Evolutionary conservation across 495 filamentous ascomycete genomes (phyloP).

Genomic region (Aspergillus asperescens): DNA sequence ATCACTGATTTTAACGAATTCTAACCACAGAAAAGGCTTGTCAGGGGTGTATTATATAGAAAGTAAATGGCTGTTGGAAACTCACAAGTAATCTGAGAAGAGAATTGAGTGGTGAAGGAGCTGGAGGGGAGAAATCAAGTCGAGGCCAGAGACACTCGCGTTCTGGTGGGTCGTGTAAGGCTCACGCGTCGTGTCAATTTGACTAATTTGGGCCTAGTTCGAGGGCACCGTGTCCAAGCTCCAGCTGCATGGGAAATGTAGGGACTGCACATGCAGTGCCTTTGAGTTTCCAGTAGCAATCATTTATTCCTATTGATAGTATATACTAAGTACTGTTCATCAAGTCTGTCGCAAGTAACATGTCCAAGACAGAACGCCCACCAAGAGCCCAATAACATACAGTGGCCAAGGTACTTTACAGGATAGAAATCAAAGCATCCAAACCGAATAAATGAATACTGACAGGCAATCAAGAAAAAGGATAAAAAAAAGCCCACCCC

Average conservation of each 20-base stretch:
- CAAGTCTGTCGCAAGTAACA: background rate
- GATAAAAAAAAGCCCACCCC: conserved; percentile 9
- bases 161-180: conserved; percentile 23
- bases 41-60: conserved; percentile 7
- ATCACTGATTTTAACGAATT: conserved; percentile 7
- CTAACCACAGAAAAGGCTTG: background rate
- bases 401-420: background rate
- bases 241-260: background rate
- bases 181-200: conserved; percentile 24
- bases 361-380: background rate
- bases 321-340: background rate
- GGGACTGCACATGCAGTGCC: no score
- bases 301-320: background rate
- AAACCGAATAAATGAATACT: background rate
- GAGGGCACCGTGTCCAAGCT: background rate
- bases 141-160: conserved; percentile 29
- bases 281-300: no score
- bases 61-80: background rate
- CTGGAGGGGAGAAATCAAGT: conserved; percentile 5
- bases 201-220: conserved; percentile 28
- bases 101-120: conserved; percentile 16
- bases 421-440: conserved; percentile 2
- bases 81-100: conserved; percentile 5
- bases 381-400: background rate
- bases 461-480: conserved; percentile 3